phyloP scores from a whole-genome alignment of 1,284 basidiomycete species.

The Pseudozyma thailandica region DNA sequence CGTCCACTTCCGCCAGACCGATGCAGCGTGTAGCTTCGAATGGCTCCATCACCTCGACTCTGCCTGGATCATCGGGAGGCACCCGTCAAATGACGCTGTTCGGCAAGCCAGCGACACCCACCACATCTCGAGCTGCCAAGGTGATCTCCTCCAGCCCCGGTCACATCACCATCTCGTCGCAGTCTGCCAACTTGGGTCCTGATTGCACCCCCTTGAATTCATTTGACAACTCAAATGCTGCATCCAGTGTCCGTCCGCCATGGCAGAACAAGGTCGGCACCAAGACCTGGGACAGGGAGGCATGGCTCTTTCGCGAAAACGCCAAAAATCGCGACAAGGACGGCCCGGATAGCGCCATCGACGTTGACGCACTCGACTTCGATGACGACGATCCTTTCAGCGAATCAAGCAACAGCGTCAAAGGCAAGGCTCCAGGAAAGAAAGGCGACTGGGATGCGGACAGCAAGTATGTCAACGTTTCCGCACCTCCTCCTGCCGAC shows the following conservation, averaged over 20 bases:
- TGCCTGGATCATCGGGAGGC: constrained; percentile 23
- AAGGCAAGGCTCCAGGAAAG: constrained; percentile 16
- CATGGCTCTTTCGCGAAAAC: constrained; percentile 40
- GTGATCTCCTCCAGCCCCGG: constrained; percentile 31
- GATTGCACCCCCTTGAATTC: background rate
- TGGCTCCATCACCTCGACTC: constrained; percentile 14
- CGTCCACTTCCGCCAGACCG: constrained; percentile 22
- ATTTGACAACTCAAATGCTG: background rate
- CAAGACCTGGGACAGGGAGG: constrained; percentile 52
- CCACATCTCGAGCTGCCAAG: constrained; percentile 17
- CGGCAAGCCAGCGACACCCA: constrained; percentile 24
- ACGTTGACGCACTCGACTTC: constrained; percentile 33
- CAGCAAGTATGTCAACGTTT: constrained; percentile 17
- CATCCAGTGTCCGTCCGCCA: constrained; percentile 8
- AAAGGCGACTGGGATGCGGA: constrained; percentile 29
- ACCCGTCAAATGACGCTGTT: constrained; percentile 42
- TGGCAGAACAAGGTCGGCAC: constrained; percentile 34
- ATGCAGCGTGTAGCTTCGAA: constrained; percentile 23
- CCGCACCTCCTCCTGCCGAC: constrained; percentile 12
- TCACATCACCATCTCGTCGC: constrained; percentile 46
- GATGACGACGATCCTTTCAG: constrained; percentile 7
- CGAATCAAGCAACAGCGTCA: background rate
- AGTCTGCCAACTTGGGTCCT: constrained; percentile 14
- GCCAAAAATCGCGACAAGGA: constrained; percentile 39
- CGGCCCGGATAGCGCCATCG: constrained; percentile 18